phyloP scores from a whole-genome alignment of 768 basidiomycete genomes.

The Leccinum fibrillosum region DNA sequence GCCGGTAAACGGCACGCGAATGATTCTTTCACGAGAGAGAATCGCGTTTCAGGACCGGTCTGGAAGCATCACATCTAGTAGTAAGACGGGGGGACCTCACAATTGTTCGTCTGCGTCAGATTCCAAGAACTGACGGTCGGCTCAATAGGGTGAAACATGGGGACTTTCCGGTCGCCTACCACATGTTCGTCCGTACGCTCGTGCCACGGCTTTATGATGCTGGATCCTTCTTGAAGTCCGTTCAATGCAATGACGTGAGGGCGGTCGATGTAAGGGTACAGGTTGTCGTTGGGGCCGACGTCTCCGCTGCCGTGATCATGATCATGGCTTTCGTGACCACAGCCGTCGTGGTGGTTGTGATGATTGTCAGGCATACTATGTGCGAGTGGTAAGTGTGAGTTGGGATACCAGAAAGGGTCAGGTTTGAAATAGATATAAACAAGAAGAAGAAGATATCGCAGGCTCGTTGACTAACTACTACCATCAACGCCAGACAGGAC shows the following conservation, averaged over 20 bases:
- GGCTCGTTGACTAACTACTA: not conserved
- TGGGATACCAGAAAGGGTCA: not conserved
- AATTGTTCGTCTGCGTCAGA: conserved; percentile 92
- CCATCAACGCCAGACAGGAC: not conserved
- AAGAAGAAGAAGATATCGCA: not conserved
- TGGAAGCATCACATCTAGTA: not conserved
- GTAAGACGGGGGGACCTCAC: conserved; percentile 38
- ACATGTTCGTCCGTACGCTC: conserved; percentile 64
- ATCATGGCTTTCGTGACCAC: conserved; percentile 57
- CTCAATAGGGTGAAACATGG: conserved; percentile 1
- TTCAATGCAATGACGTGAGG: conserved; percentile 82
- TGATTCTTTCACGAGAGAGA: conserved; percentile 48
- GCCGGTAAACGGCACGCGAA: conserved; percentile 85
- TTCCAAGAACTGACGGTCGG: conserved; percentile 61
- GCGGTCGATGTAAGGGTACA: conserved; percentile 75
- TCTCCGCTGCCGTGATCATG: conserved; percentile 51
- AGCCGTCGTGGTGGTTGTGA: conserved; percentile 49
- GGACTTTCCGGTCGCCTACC: conserved; percentile 40
- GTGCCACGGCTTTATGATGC: conserved; percentile 87
- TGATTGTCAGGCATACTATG: conserved; percentile 19
- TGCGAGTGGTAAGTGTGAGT: not conserved
- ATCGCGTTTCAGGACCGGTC: conserved; percentile 4
- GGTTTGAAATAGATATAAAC: conserved; percentile 15
- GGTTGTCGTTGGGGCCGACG: conserved; percentile 60
- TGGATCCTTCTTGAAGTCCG: conserved; percentile 45